Evolutionary conservation across 2,329 filamentous ascomycete species (phyloP).

Genomic region (Cyclaneusma minus): DNA sequence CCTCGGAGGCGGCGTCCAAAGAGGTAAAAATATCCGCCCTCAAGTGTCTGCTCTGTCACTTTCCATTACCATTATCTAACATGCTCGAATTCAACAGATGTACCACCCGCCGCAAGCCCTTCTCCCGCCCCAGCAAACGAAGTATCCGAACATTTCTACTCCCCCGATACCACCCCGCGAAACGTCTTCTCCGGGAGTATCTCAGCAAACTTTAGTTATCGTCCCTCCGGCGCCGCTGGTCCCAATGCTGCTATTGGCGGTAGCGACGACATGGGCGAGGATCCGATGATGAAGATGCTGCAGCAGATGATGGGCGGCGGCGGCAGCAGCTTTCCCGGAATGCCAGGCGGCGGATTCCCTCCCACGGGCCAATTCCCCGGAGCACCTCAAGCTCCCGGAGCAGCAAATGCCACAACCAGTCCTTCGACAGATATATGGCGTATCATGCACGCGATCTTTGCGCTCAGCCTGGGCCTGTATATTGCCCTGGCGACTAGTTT

Average conservation of each 20-base stretch:
- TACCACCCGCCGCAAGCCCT: too few species aligned
- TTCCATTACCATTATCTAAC: too few species aligned
- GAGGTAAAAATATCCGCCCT: constrained; percentile 23
- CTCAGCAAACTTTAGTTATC: too few species aligned
- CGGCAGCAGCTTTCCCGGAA: constrained; percentile 20
- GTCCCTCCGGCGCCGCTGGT: too few species aligned
- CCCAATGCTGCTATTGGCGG: too few species aligned
- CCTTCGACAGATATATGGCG: constrained; percentile 46
- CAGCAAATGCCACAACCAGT: too few species aligned
- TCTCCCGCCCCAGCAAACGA: too few species aligned
- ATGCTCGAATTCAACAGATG: too few species aligned
- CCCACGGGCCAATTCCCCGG: constrained; percentile 6
- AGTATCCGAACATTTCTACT: too few species aligned
- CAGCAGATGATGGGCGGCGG: constrained; percentile 50
- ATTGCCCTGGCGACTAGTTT: constrained; percentile 54
- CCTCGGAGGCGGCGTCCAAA: constrained; percentile 40
- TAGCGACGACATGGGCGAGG: too few species aligned
- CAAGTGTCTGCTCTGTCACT: not conserved
- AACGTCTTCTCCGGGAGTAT: too few species aligned
- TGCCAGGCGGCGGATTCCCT: constrained; percentile 11
- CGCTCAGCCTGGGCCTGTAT: constrained; percentile 54
- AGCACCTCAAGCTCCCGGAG: constrained; percentile 14
- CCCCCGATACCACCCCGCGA: too few species aligned
- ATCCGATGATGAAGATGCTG: constrained; percentile 61
- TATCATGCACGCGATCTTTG: constrained; percentile 57